A percentile compares a stretch with the other conserved stretches of the same genome.
phyloP scores from a whole-genome alignment of 768 basidiomycete species.

The Gelatoporia subvermispora region DNA sequence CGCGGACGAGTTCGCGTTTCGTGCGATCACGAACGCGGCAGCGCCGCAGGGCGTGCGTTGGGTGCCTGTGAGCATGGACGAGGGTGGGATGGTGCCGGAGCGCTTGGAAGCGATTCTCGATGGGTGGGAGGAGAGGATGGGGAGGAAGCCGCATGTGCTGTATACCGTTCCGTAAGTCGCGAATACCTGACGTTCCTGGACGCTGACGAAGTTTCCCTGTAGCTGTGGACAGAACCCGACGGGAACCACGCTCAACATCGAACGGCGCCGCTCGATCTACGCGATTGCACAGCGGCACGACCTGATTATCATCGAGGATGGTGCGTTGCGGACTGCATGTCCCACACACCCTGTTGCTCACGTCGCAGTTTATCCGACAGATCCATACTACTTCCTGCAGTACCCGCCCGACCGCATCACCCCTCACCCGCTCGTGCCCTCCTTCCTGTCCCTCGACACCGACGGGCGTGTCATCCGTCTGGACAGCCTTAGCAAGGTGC shows the following conservation, averaged over 20 bases:
- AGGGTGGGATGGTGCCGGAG: constrained; percentile 43
- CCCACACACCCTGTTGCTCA: too few species aligned
- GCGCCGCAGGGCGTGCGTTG: constrained; percentile 35
- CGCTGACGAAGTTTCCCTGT: constrained; percentile 4
- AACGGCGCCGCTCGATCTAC: constrained; percentile 44
- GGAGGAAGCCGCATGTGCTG: constrained; percentile 44
- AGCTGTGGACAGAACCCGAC: constrained; percentile 44
- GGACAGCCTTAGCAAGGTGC: constrained; percentile 42
- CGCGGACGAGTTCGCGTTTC: constrained; percentile 39
- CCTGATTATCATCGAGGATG: constrained; percentile 45
- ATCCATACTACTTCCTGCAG: constrained; percentile 48
- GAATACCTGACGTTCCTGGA: neutral
- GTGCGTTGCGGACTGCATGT: constrained; percentile 10
- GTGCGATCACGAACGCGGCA: constrained; percentile 33
- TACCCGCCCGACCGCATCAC: constrained; percentile 22
- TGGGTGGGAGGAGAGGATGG: constrained; percentile 40
- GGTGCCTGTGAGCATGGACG: constrained; percentile 43
- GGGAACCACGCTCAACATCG: constrained; percentile 39
- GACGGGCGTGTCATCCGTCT: constrained; percentile 14
- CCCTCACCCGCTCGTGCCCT: constrained; percentile 28
- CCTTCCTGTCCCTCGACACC: constrained; percentile 17
- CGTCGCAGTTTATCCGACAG: constrained; percentile 12
- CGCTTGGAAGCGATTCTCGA: constrained; percentile 39
- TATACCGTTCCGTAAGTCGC: constrained; percentile 42
- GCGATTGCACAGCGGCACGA: constrained; percentile 42